Evolutionary conservation across 2,329 filamentous ascomycete genomes (phyloP), one percentile per base, ranked within the genome.

Genomic region (Fusarium palustre): DNA sequence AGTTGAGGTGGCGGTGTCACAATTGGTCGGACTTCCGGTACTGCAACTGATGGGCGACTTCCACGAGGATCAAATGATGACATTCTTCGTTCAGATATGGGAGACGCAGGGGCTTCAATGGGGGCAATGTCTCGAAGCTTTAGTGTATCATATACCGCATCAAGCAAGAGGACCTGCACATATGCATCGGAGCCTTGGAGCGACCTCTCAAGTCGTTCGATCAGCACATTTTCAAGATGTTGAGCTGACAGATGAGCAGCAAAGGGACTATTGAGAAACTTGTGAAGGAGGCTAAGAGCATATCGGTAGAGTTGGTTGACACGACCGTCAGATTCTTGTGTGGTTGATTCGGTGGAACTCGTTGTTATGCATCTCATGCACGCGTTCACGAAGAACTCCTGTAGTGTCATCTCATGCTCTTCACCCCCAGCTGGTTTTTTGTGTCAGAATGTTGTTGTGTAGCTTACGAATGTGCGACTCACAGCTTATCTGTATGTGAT

Each of bases 141-240:
- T 12, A 97, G 83, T 5, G 91, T 85, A 47, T 90, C 89, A 72
- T 92, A 88, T 5, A 94, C 86, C n/a, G 92, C 89, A 73, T 94
- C 92, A 25, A 97, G 86, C 12, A 97, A 81, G 0, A 93, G 84
- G 16, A 91, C 89, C 74, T 97, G 94, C 2, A 95, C 86, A 54
- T 90, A 90, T 31, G 90, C 86, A 70, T 93, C 92, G 2, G 87
- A 81, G 8, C 86, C 84, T 38, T 84, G 79, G 22, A 93, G 81
- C 18, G 90, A 86, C 72, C 86, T 84, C 30, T 83, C 82, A 8
- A 97, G 84, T 67, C 88, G 87, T 33, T 90, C 88, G 62, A 96
- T 90, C 30, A 97, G 83, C 36, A 87, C 79, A 22, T 88, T 82
- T 74, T 97, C 93, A 12, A 97, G 82, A 56, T 91, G 88, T 11